Evolutionary conservation across 805 yeast species (phyloP).

Genomic region (Nakazawaea ishiwadae): DNA sequence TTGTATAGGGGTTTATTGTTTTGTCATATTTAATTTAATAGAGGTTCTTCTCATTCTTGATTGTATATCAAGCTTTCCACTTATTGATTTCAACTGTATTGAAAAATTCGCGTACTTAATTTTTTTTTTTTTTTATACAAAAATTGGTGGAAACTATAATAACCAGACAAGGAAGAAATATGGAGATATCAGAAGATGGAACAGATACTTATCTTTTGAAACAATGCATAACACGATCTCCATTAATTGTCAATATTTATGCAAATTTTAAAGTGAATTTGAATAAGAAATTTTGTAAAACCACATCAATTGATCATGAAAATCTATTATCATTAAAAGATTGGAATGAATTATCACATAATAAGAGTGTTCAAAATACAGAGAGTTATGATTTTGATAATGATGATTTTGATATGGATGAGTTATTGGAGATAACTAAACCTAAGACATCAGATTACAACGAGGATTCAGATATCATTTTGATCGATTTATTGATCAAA

Average conservation of each 20-base stretch:
- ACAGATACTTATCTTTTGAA: not conserved
- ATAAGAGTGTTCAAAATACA: not conserved
- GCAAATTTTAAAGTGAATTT: not conserved
- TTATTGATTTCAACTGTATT: too few relatives aligned
- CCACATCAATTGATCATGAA: conserved; percentile 7
- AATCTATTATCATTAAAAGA: conserved; percentile 1
- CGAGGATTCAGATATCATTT: not conserved
- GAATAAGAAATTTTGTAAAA: not conserved
- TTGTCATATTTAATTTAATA: too few relatives aligned
- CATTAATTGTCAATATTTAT: not conserved
- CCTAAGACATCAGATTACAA: not conserved
- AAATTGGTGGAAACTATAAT: too few relatives aligned
- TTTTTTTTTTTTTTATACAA: too few relatives aligned
- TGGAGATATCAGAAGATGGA: too few relatives aligned
- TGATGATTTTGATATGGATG: conserved; percentile 12
- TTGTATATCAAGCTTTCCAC: too few relatives aligned
- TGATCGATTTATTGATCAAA: conserved; percentile 6
- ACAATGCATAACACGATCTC: not conserved
- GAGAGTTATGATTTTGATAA: conserved; percentile 8
- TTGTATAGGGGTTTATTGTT: too few relatives aligned
- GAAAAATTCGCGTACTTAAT: too few relatives aligned
- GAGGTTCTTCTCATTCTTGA: too few relatives aligned
- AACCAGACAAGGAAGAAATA: too few relatives aligned
- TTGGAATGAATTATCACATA: conserved; percentile 6
- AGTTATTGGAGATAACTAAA: not conserved